phyloP scores from a whole-genome alignment of 345 rosid species.

The Pugionium cornutum region DNA sequence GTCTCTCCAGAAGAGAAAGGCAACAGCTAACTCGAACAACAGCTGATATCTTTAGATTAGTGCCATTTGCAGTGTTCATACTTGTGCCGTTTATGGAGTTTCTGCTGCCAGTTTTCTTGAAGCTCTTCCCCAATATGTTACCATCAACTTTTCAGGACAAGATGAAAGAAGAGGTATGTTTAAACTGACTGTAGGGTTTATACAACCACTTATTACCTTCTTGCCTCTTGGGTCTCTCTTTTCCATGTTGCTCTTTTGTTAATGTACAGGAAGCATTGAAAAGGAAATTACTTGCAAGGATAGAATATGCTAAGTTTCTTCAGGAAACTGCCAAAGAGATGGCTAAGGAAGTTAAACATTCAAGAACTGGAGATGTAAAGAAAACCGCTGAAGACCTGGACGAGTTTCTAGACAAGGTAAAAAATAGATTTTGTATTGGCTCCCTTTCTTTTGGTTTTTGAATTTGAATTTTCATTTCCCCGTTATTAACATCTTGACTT shows the following conservation, averaged over 20 bases:
- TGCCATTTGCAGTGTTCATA: conserved; percentile 78
- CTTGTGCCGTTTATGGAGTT: conserved; percentile 81
- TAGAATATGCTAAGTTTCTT: conserved; percentile 78
- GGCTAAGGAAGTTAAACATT: conserved; percentile 87
- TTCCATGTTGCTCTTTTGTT: conserved; percentile 24
- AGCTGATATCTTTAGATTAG: conserved; percentile 88
- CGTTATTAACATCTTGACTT: conserved; percentile 5
- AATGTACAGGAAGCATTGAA: conserved; percentile 66
- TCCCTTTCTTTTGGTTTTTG: conserved; percentile 2
- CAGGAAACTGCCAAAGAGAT: conserved; percentile 88
- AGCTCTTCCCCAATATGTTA: conserved; percentile 74
- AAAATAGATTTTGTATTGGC: conserved; percentile 23
- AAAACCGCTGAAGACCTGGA: conserved; percentile 74
- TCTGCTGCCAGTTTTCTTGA: conserved; percentile 67
- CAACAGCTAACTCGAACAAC: conserved; percentile 90
- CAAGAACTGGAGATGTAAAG: conserved; percentile 69
- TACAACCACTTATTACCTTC: conserved; percentile 16
- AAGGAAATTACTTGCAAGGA: conserved; percentile 63
- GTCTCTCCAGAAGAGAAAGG: conserved; percentile 82
- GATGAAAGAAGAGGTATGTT: conserved; percentile 71
- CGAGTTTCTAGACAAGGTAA: conserved; percentile 60
- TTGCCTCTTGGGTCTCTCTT: conserved; percentile 19
- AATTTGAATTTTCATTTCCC: background rate
- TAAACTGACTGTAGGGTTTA: conserved; percentile 5
- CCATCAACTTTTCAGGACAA: conserved; percentile 84